Evolutionary conservation across 2,329 filamentous ascomycete species (phyloP), one percentile per base, ranked within the genome.

Genomic region (Fusarium euwallaceae): DNA sequence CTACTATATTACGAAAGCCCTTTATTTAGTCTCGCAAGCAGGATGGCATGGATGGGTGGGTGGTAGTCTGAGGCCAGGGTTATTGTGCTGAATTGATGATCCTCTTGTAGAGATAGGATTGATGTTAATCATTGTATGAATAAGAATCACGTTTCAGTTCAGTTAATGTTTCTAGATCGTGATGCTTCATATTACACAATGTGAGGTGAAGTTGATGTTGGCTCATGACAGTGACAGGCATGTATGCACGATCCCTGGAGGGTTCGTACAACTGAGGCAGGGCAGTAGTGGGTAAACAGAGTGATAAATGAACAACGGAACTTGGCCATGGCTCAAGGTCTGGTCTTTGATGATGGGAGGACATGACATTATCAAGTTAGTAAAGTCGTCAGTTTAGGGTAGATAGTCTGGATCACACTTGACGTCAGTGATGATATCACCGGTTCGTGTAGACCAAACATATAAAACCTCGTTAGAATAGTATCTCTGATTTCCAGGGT

Each of bases 91-190:
- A 51, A 37, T 74, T 43, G 59, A 67, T 64, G 61, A 39, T 37
- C 59, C 63, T 68, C 56, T 69, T 70, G 66, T 70, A 60, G 71
- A 71, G 64, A 73, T 66, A 61, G 76, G 67, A 67, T 75, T 65
- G 67, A 75, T 73, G 68, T 74, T 78, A 78, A 77, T 78, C 71
- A 76, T 59, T 78, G 76, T 78, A 78, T 67, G 70, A 78, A 74
- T 78, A 76, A 73, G 66, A 73, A 78, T 62, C 62, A 75, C 61
- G 63, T 77, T 75, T 72, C 60, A 59, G 71, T 72, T 51, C 60
- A 67, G 32, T 1, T 22, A 2, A 8, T 56, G 53, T n/a, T 29
- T 34, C 29, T 29, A 1, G 3, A 8, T 17, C 11, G 12, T 48
- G 24, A 53, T 29, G 24, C 16, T 53, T 53, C 16, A 29, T 4